Evolutionary conservation across 2,329 filamentous ascomycete genomes (phyloP).

Genomic region (Lasiodiplodia sp.): DNA sequence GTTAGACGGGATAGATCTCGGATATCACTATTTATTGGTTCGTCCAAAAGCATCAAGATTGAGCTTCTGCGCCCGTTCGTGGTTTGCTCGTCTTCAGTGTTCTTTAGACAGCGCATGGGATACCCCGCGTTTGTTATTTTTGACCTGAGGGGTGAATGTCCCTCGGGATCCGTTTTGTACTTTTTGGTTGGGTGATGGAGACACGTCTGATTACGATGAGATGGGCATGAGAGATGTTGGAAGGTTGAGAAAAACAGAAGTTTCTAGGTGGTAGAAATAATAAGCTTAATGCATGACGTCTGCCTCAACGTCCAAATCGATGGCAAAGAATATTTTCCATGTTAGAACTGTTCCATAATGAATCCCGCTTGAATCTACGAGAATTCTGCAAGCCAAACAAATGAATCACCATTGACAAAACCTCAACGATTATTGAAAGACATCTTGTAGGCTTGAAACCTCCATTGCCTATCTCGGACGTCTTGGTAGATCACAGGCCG

Average conservation of each 20-base stretch:
- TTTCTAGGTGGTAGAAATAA: not conserved
- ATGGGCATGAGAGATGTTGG: not conserved
- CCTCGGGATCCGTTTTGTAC: not conserved
- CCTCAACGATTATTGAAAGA: too few species aligned
- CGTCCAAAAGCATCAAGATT: not conserved
- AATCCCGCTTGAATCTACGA: too few species aligned
- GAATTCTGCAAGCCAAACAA: too few species aligned
- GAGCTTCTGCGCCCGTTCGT: not conserved
- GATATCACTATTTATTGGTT: not conserved
- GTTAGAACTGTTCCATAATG: not conserved
- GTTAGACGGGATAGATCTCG: conserved; percentile 9
- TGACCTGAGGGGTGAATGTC: too few species aligned
- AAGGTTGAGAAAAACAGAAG: too few species aligned
- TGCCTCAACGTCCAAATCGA: not conserved
- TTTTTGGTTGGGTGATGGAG: not conserved
- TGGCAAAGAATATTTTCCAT: not conserved
- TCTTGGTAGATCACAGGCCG: too few species aligned
- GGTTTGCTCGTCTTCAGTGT: not conserved
- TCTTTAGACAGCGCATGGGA: conserved; percentile 8
- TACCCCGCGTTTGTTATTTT: conserved; percentile 12
- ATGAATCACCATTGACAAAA: too few species aligned
- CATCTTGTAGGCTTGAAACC: too few species aligned
- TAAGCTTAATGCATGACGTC: not conserved
- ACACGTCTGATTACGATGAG: not conserved
- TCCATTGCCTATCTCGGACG: too few species aligned